Conservation (phyloP, 306 rosid genomes). For the Canavalia ensiformis region DNA sequence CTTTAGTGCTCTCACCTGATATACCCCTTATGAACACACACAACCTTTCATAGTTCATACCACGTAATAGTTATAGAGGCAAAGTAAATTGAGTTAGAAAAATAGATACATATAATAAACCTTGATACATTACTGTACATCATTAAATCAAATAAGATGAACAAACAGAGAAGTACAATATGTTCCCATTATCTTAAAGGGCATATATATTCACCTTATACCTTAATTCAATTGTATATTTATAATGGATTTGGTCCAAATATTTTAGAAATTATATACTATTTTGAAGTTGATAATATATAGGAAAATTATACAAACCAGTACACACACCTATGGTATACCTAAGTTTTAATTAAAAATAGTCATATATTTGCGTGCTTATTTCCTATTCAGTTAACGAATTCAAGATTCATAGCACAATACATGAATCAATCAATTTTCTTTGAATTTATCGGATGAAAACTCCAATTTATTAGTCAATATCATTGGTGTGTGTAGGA, state of each 20-base stretch:
- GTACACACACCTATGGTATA: neutral
- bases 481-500: neutral
- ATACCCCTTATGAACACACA: neutral
- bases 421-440: conserved; percentile 6
- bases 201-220: neutral
- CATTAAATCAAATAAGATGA: neutral
- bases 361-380: neutral
- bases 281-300: neutral
- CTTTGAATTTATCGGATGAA: conserved; percentile 17
- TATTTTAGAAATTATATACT: neutral
- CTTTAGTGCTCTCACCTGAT: neutral
- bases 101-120: neutral
- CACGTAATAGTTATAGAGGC: neutral
- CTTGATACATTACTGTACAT: neutral
- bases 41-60: neutral
- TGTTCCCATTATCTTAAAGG: neutral
- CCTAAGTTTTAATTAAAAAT: neutral
- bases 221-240: neutral
- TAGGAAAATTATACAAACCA: neutral
- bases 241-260: too few species aligned
- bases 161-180: neutral
- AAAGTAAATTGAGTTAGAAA: neutral
- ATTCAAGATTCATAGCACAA: neutral
- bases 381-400: neutral
- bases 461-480: neutral